Conservation (phyloP, 2,329 filamentous ascomycete species). For the Geosmithia putterillii region DNA sequence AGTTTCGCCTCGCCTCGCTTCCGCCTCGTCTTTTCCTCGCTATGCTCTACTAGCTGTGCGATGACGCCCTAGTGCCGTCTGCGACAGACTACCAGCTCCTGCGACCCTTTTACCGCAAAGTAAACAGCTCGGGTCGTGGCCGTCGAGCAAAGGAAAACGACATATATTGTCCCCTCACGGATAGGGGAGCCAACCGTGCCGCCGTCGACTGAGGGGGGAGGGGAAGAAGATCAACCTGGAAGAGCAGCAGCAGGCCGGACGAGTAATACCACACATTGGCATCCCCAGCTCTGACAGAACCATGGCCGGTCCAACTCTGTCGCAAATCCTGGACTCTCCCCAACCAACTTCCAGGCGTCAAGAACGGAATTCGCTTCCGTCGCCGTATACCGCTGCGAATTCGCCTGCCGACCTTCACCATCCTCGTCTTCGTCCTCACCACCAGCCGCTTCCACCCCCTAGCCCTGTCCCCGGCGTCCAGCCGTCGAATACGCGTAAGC, state of each 20-base stretch:
- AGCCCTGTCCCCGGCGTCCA: neutral
- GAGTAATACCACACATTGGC: neutral
- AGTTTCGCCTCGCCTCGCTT: neutral
- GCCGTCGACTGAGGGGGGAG: neutral
- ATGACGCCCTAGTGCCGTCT: neutral
- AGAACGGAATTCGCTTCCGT: slow-evolving; percentile 1
- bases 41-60: neutral
- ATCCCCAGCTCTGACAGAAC: neutral
- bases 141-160: neutral
- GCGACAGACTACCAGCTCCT: neutral
- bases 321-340: slow-evolving; percentile 17
- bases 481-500: slow-evolving; percentile 3
- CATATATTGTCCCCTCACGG: neutral
- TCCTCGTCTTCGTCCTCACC: neutral
- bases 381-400: neutral
- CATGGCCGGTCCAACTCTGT: slow-evolving; percentile 18
- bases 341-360: slow-evolving; percentile 7
- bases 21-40: neutral
- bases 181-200: neutral
- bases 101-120: neutral
- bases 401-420: neutral
- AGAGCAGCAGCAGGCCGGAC: neutral
- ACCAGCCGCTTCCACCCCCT: neutral
- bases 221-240: neutral
- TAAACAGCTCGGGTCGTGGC: neutral